Evolutionary conservation across 805 yeast species (phyloP).

Genomic region (Ogataea nitratoaversa): DNA sequence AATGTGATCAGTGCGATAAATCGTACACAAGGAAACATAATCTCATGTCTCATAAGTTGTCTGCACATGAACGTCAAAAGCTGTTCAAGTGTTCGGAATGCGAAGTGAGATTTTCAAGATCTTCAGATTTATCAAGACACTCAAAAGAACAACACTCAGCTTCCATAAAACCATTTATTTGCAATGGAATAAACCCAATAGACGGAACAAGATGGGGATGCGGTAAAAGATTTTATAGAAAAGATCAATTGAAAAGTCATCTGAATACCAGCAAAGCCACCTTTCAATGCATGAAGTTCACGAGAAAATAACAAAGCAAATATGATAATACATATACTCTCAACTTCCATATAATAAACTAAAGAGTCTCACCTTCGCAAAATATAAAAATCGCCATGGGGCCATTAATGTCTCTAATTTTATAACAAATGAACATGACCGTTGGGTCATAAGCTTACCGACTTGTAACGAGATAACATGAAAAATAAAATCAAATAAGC

Average conservation of each 20-base stretch:
- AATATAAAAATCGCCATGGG: too few relatives aligned
- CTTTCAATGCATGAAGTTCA: conserved; percentile 10
- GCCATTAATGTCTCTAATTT: too few relatives aligned
- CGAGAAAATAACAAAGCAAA: too few relatives aligned
- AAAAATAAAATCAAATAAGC: too few relatives aligned
- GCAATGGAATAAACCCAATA: conserved; percentile 17
- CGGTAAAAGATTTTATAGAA: conserved; percentile 21
- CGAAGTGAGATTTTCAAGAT: conserved; percentile 16
- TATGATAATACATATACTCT: too few relatives aligned
- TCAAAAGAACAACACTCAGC: conserved; percentile 21
- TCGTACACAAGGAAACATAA: conserved; percentile 28
- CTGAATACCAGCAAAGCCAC: conserved; percentile 22
- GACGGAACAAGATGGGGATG: conserved; percentile 24
- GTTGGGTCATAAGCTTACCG: too few relatives aligned
- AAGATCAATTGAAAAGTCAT: conserved; percentile 24
- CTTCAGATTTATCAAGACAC: conserved; percentile 22
- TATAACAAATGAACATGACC: too few relatives aligned
- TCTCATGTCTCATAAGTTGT: conserved; percentile 23
- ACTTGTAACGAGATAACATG: too few relatives aligned
- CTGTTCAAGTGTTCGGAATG: conserved; percentile 21
- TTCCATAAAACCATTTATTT: conserved; percentile 18
- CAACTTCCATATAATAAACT: too few relatives aligned
- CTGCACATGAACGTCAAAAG: conserved; percentile 24
- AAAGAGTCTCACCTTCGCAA: too few relatives aligned
- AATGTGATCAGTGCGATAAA: conserved; percentile 23